These are phyloP conservation scores for Murraya paniculata DNA, from an alignment of 345 rosid species.

Conservation along the genomic window DNA sequence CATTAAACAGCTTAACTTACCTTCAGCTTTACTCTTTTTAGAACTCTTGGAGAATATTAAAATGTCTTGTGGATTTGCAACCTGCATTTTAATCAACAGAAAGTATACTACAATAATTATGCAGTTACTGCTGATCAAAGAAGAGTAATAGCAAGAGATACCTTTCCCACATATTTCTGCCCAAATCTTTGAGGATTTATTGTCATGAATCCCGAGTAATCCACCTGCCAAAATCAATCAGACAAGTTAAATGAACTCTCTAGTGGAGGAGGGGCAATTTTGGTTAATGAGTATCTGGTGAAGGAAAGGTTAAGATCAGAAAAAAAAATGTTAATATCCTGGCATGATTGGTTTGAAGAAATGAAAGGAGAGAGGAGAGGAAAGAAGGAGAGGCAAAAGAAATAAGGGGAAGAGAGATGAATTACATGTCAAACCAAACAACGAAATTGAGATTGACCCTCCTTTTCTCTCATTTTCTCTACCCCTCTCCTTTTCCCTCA, in stretches of 20 bases:
- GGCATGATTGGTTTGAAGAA: no score
- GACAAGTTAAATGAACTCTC: conserved; percentile 17
- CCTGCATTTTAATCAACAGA: conserved; percentile 39
- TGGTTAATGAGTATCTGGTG: not conserved
- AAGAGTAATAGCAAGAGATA: conserved; percentile 25
- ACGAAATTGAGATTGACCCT: no score
- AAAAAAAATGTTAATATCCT: not conserved
- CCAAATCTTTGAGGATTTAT: conserved; percentile 99
- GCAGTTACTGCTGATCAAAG: conserved; percentile 4
- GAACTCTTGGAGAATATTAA: conserved; percentile 92
- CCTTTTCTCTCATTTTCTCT: no score
- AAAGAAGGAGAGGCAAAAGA: no score
- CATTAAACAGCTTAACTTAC: conserved; percentile 29
- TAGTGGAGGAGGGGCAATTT: not conserved
- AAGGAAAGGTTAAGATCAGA: not conserved
- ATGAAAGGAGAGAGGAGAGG: no score
- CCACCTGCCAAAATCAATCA: conserved; percentile 58
- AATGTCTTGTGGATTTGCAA: conserved; percentile 98
- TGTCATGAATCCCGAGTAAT: conserved; percentile 98
- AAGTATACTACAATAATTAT: conserved; percentile 8
- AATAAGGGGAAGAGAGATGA: no score
- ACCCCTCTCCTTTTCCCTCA: no score
- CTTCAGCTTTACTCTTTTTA: conserved; percentile 54
- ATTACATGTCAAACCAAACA: no score
- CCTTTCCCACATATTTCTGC: conserved; percentile 99